A percentile compares a stretch with the other conserved stretches of the same genome.
phyloP scores from a whole-genome alignment of 2,329 filamentous ascomycete genomes.

The Colletotrichum cordylinicola region DNA sequence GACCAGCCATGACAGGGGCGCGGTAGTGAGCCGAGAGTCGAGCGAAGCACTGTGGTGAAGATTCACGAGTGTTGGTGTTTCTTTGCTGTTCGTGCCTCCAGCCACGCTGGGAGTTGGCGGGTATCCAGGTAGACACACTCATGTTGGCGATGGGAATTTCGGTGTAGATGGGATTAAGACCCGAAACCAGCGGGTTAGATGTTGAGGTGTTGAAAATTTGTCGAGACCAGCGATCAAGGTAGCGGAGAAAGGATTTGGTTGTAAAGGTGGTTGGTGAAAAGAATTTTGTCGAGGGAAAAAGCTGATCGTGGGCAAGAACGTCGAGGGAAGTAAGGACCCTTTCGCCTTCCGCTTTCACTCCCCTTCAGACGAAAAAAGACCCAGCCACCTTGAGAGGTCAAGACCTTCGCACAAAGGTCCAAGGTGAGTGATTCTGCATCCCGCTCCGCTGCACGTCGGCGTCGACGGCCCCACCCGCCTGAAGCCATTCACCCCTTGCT shows the following conservation, averaged over 20 bases:
- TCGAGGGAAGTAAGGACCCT: not conserved
- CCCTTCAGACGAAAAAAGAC: not conserved
- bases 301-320: not conserved
- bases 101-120: not conserved
- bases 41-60: not conserved
- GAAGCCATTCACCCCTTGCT: constrained; percentile 2
- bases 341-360: not conserved
- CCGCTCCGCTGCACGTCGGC: not conserved
- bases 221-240: not conserved
- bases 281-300: not conserved
- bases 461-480: not conserved
- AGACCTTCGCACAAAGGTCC: not conserved
- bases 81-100: not conserved
- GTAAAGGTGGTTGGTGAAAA: not conserved
- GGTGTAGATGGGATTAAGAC: not conserved
- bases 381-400: not conserved
- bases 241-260: not conserved
- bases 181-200: not conserved
- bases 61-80: not conserved
- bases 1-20: not conserved
- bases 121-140: not conserved
- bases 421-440: not conserved
- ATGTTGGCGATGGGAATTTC: not conserved
- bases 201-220: not conserved
- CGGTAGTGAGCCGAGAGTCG: not conserved